phyloP scores from a whole-genome alignment of 495 filamentous ascomycete species.

The Collariella sp. region DNA sequence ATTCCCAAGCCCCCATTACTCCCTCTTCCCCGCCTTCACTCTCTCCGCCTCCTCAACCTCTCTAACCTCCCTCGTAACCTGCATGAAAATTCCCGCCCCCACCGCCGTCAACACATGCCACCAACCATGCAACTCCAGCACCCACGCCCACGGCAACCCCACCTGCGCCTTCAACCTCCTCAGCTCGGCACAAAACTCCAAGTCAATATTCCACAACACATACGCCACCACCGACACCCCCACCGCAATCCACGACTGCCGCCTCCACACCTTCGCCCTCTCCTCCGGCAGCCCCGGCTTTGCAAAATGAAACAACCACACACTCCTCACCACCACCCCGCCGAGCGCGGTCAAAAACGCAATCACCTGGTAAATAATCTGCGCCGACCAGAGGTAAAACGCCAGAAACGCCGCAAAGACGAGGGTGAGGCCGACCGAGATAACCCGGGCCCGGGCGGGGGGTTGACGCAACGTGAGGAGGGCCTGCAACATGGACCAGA shows the following conservation, averaged over 20 bases:
- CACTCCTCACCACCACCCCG: constrained; percentile 7
- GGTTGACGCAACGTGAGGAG: constrained; percentile 38
- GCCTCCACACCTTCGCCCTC: constrained; percentile 11
- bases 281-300: constrained; percentile 7
- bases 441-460: constrained; percentile 16
- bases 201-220: constrained; percentile 44
- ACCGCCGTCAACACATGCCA: constrained; percentile 51
- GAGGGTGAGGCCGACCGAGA: constrained; percentile 22
- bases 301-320: constrained; percentile 19
- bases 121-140: constrained; percentile 54
- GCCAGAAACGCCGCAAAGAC: constrained; percentile 24
- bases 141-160: constrained; percentile 45
- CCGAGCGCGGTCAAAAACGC: constrained; percentile 15
- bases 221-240: constrained; percentile 32
- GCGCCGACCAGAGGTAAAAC: constrained; percentile 30
- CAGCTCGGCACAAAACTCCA: constrained; percentile 33
- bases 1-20: not conserved
- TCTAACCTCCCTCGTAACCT: constrained; percentile 18
- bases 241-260: constrained; percentile 9
- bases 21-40: not conserved
- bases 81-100: constrained; percentile 28
- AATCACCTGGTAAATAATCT: constrained; percentile 25
- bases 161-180: constrained; percentile 27
- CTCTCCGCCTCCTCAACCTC: not conserved
- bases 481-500: constrained; percentile 43